Base-by-base conservation (phyloP, 768 basidiomycete species). In the Tulasnella sp. region DNA sequence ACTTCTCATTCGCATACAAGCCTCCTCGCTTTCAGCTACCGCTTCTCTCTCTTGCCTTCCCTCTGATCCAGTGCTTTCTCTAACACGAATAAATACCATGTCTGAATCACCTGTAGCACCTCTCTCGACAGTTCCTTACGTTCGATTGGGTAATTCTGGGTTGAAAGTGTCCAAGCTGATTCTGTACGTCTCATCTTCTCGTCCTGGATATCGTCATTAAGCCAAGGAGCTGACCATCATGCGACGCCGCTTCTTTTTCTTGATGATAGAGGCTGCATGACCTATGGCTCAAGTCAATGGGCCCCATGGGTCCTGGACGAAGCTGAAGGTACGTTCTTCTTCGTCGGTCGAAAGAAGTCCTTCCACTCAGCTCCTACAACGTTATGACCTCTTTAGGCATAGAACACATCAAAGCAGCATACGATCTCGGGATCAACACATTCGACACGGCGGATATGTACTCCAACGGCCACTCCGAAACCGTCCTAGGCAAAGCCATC, bases 401-500 rank as follows among this genome's bases (percentile, higher is more conserved):
- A 6, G 38, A 75, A 45, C 74, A 75, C 34, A 75, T 75, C 74
- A 75, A 75, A 38, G 22, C 19, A n/a, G 74, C 74, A 22, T 75
- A 73, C 36, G 72, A 73, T 39, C 72, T 73, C 11, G 72, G 72
- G 9, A 73, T 73, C 52, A 67, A 67, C n/a, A 22, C 67, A 14
- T 67, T 67, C 22, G 67, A 67, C 36, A 67, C 67, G 9, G 67
- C 67, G 67, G 36, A 67, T 67, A 67, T 67, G 25, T 67, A 67
- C 36, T 67, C 67, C 67, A 67, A 67, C 36, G 67, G 67, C 17
- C 42, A 8, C 42, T 90, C 89, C 0, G 92, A 93, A 81, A 79
- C 86, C 67, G 85, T 92, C 72, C 84, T 92, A n/a, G 91, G 91
- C 12, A 89, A 90, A 79, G 91, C 89, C 3, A 89, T 94, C 83